Conservation (phyloP, 2,329 filamentous ascomycete species). For the Penicillium hordei region DNA sequence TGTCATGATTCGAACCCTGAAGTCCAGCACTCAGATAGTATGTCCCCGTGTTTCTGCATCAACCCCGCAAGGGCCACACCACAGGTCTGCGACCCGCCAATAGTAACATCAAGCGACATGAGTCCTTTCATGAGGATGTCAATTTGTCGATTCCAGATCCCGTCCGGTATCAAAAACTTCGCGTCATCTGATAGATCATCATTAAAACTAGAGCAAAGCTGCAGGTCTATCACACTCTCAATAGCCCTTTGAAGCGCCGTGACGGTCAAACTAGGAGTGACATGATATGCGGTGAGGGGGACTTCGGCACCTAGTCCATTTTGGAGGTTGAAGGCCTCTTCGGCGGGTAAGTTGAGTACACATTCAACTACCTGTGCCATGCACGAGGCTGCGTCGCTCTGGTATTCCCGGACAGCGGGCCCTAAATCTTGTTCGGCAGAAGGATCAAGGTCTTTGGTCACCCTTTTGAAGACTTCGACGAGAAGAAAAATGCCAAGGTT, state of each 20-base stretch:
- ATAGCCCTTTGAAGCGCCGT: conserved; percentile 19
- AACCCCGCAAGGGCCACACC: conserved; percentile 9
- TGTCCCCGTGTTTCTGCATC: conserved; percentile 20
- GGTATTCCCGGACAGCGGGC: conserved; percentile 4
- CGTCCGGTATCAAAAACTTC: not conserved
- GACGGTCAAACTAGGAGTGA: conserved; percentile 22
- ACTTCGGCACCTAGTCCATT: conserved; percentile 23
- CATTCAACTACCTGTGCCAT: conserved; percentile 15
- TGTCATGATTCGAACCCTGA: conserved; percentile 14
- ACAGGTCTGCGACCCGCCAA: conserved; percentile 23
- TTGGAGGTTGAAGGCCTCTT: conserved; percentile 22
- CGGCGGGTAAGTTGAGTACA: conserved; percentile 12
- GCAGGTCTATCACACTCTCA: conserved; percentile 11
- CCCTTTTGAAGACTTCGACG: conserved; percentile 6
- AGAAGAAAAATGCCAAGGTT: conserved; percentile 22
- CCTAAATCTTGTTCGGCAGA: not conserved
- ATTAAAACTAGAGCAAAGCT: not conserved
- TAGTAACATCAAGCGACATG: conserved; percentile 23
- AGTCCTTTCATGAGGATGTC: conserved; percentile 25
- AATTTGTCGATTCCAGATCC: conserved; percentile 14
- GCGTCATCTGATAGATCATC: not conserved
- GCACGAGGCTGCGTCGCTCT: conserved; percentile 7
- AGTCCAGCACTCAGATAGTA: conserved; percentile 26
- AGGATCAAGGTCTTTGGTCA: not conserved
- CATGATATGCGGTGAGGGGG: conserved; percentile 23